Evolutionary conservation across 805 yeast genomes (phyloP), one percentile per base, ranked within the genome.

Genomic region (Barnettozyma pratensis): DNA sequence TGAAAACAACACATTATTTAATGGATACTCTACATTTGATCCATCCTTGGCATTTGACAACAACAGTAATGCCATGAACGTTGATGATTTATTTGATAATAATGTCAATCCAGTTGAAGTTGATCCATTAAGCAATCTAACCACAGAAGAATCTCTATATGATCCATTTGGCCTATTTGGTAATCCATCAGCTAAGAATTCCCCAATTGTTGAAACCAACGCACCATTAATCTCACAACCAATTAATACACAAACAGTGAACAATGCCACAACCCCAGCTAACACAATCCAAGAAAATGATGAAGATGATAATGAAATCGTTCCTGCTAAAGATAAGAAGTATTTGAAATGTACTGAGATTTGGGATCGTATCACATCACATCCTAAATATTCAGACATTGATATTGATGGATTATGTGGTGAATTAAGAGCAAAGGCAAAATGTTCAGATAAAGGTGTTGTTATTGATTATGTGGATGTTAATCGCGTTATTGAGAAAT

Each of bases 311-410:
- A 64, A 58, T 19, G 72, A 70, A 34, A 78, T 81, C 30, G 91
- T 88, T 4, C 96, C 96, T 6, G 78, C 85, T 5, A 85, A 80
- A 7, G 85, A 81, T 49, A 68, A 67, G 14, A 73, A 77, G 11
- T 63, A 80, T 56, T 68, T 86, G 68, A 81, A 80, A 61, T 94
- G 99, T 67, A 80, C 96, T 0, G 97, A 90, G 57, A 85, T 92
- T 12, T 94, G 99, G 99, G 98, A 92, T 66, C 78, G 98, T 61
- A 85, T 94, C 37, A 87, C 97, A 2, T 68, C 94, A 26, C 98
- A 94, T 73, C 98, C 99, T 34, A 81, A 85, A 63, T 94, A 91
- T 66, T 81, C 94, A 5, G 97, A 91, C 51, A 74, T 94, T 46
- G 99, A 94, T 66, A 91, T 94, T 55, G 97, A 92, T 63, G 95